Base-by-base conservation (phyloP, 2,329 filamentous ascomycete species). In the Cordyceps militaris region DNA sequence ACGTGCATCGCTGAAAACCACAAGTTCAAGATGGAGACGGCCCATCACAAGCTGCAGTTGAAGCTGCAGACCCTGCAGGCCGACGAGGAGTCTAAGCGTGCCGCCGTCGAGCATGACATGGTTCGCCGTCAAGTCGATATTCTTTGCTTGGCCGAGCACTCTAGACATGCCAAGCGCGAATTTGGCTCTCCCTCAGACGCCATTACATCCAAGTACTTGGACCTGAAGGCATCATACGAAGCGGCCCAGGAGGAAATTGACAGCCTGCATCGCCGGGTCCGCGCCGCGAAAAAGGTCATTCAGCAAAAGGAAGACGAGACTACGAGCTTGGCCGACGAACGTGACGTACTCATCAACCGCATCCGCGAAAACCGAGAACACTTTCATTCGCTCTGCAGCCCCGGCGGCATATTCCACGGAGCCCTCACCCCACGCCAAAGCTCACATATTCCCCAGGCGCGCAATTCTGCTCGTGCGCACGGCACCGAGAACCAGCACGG, bases 301-400 rank as follows among this genome's bases (percentile, higher is more conserved):
- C 84, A 89, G 65, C 82, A 88, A 62, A 87, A 91, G 64, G 87
- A 90, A 60, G 87, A 89, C 61, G 86, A 91, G 66, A 82, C 88
- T 19, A 78, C 83, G 7, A 77, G 78, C 54, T 74, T 96, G n/a
- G 71, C 77, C 2, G 90, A 96, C 65, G 88, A 94, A 67, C 88
- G 91, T 57, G 79, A 85, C 40, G 81, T 89, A 69, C 78, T 97
- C 52, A 83, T 92, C 59, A 89, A 86, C 61, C 86, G 93, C 21
- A 96, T 97, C 62, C 84, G 88, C 43, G 90, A 96, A 69, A 96
- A 96, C 67, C 80, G 93, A 61, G 89, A 95, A 67, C 91, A 96
- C 67, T 85, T 96, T 65, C 88, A 89, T 59, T 81, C 82, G 67
- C 82, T 96, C 50, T 86, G 88, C 66, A 87, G 89, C 64, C 88